Evolutionary conservation across 2,329 filamentous ascomycete genomes (phyloP), one percentile per base, ranked within the genome.

Genomic region (Mycogone perniciosa): DNA sequence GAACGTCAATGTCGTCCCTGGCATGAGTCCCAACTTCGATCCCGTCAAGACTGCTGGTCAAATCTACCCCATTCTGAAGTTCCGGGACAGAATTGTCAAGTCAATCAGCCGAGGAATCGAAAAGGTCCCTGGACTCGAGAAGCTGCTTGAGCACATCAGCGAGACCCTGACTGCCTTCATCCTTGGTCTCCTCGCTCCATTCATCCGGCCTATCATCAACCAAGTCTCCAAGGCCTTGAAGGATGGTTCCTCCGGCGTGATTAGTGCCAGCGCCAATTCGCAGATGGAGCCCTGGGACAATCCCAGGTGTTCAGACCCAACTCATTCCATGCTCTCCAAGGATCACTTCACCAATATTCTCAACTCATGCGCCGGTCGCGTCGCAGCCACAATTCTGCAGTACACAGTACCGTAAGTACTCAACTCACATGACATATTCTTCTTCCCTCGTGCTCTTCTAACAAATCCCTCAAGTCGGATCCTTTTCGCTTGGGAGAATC

Each of bases 11-110:
- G 70, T 81, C 10, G 81, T 90, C 7, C 86, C 86, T 20, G 89
- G 87, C 5, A 88, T 91, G 76, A 86, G 82, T 60, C 75, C 81
- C 10, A 75, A 79, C 62, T 88, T 95, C 53, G 91, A 96, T 61
- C 85, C 88, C 0, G 80, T 88, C 59, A 84, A 89, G 67, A 86
- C 85, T 0, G 79, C 86, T 10, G 75, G 78, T 37, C 84, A 95
- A 70, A 96, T 99, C 57, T 97, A 97, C 62, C 93, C 93, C 1
- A 96, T 99, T 54, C 79, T 99, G 0, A 80, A 88, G 54, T 99
- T 97, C 75, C 82, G 92, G 53, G 93, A 99, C 73, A 93, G 86
- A 62, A 90, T 99, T 49, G 91, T 96, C 46, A 89, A 89, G 59
- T 81, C 85, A 38, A 90, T 99, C 67, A 89, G 84, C 62, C 80